These are phyloP conservation scores for Aphanocladium album DNA, from an alignment of 2,329 filamentous ascomycete species.

Conservation along the genomic window DNA sequence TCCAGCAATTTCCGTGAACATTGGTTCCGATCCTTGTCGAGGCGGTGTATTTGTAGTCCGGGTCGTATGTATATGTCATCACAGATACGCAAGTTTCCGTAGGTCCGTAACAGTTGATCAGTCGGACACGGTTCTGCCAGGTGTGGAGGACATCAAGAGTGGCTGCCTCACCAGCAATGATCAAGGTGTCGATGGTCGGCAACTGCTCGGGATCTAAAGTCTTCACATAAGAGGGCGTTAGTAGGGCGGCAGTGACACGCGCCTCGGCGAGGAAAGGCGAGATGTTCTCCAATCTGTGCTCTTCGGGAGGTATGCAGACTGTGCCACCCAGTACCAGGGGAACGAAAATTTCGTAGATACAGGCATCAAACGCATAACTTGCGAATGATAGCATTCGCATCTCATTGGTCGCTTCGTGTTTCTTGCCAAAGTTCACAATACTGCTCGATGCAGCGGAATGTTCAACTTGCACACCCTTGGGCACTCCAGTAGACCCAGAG, in stretches of 20 bases:
- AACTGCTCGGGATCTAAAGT: background rate
- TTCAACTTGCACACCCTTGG: background rate
- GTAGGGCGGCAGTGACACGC: background rate
- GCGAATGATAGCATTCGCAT: background rate
- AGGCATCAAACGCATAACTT: background rate
- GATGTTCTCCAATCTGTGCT: background rate
- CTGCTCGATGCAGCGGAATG: background rate
- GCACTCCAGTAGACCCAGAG: background rate
- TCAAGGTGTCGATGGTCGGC: background rate
- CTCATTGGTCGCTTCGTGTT: background rate
- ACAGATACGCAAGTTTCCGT: background rate
- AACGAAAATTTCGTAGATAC: constrained; percentile 1
- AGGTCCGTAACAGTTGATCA: constrained; percentile 1
- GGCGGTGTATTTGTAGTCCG: background rate
- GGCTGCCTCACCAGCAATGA: background rate
- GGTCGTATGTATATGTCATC: background rate
- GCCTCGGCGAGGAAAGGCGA: constrained; percentile 1
- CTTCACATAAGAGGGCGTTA: background rate
- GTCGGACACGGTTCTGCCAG: background rate
- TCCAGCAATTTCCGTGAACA: background rate
- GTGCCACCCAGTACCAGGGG: background rate
- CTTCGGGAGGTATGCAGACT: background rate
- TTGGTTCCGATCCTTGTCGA: background rate
- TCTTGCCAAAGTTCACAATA: background rate
- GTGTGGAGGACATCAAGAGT: background rate